phyloP scores from a whole-genome alignment of 208 protist genomes.

The Strigomonas oncopelti region DNA sequence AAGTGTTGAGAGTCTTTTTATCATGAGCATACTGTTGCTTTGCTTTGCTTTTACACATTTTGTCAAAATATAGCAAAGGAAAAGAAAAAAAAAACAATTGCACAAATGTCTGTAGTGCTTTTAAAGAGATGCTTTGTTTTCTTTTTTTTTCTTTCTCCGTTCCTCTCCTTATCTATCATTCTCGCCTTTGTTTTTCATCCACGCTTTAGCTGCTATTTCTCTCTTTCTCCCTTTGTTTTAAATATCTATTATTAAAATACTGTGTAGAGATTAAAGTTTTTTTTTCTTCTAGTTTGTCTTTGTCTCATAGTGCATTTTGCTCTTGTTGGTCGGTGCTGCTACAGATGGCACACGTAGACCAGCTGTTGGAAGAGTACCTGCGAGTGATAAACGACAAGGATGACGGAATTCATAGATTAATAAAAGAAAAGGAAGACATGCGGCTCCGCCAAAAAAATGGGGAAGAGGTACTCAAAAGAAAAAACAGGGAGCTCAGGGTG shows the following conservation, averaged over 20 bases:
- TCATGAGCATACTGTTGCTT: not conserved
- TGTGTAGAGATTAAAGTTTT: constrained; percentile 3
- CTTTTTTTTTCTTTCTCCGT: constrained; percentile 11
- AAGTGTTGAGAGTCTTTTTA: not conserved
- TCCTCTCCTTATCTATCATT: constrained; percentile 12
- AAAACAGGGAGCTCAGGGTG: constrained; percentile 14
- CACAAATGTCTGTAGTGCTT: not conserved
- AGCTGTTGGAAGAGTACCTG: constrained; percentile 83
- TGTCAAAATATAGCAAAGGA: not conserved
- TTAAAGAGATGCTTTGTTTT: constrained; percentile 6
- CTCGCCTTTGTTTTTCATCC: constrained; percentile 7
- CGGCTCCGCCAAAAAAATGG: constrained; percentile 22
- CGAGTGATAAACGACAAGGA: constrained; percentile 87
- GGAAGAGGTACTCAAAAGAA: constrained; percentile 26
- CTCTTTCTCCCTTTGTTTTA: constrained; percentile 18
- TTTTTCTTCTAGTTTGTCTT: not conserved
- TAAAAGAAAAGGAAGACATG: constrained; percentile 45
- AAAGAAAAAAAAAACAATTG: not conserved
- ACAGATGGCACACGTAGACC: constrained; percentile 30
- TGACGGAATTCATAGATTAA: constrained; percentile 56
- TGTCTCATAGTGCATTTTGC: not conserved
- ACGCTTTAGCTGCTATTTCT: constrained; percentile 1
- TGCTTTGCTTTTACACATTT: not conserved
- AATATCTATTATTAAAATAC: not conserved
- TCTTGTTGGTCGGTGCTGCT: not conserved